These are phyloP conservation scores for Trichoderma simmonsii DNA, from an alignment of 2,329 filamentous ascomycete genomes.

Conservation along the genomic window DNA sequence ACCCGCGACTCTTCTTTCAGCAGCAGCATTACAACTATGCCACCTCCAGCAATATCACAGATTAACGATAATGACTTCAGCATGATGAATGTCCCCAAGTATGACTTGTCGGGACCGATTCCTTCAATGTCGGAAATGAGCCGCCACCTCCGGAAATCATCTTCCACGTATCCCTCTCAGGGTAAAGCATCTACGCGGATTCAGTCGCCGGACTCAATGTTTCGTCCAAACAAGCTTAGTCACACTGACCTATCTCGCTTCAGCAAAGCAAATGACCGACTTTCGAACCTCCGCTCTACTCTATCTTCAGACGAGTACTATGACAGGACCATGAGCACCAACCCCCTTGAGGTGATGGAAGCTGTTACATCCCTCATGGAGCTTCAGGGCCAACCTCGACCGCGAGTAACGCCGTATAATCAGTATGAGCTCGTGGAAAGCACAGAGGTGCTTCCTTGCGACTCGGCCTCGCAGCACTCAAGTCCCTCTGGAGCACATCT, in stretches of 20 bases:
- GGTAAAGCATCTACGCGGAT: constrained; percentile 23
- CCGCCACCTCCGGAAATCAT: constrained; percentile 26
- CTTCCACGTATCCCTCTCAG: constrained; percentile 33
- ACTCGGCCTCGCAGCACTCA: constrained; percentile 23
- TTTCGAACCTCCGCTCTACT: constrained; percentile 31
- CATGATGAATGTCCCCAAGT: constrained; percentile 21
- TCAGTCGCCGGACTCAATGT: constrained; percentile 30
- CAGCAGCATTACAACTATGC: constrained; percentile 2
- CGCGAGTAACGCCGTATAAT: constrained; percentile 24
- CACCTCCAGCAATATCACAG: neutral
- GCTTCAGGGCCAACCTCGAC: constrained; percentile 27
- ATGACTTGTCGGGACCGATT: neutral
- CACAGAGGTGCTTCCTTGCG: constrained; percentile 26
- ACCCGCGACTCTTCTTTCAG: neutral
- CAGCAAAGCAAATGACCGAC: constrained; percentile 28
- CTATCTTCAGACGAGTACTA: neutral
- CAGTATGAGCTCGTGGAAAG: constrained; percentile 29
- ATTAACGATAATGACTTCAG: constrained; percentile 20
- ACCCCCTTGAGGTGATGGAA: constrained; percentile 23
- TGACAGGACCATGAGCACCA: constrained; percentile 20
- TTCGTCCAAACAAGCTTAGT: constrained; percentile 25
- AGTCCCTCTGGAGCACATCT: neutral
- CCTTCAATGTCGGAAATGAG: neutral
- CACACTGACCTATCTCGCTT: constrained; percentile 31
- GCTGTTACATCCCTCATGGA: constrained; percentile 26